phyloP scores from a whole-genome alignment of 441 rosid genomes.

The Cnidoscolus chayamansa region DNA sequence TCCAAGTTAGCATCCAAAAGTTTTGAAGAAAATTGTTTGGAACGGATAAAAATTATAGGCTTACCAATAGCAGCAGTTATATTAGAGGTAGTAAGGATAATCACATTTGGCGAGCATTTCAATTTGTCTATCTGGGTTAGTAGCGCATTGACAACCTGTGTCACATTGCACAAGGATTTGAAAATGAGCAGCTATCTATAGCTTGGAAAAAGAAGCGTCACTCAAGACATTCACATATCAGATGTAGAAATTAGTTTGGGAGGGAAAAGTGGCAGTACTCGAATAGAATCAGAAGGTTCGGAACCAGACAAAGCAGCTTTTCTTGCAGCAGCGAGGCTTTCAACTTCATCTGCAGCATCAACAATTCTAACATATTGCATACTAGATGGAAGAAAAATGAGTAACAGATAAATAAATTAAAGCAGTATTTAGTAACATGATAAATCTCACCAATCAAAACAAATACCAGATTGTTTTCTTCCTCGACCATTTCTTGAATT shows the following conservation, averaged over 20 bases:
- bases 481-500: conserved; percentile 99
- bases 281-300: conserved; percentile 96
- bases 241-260: conserved; percentile 14
- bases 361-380: conserved; percentile 24
- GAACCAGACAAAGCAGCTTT: conserved; percentile 97
- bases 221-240: not conserved
- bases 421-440: not conserved
- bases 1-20: conserved; percentile 10
- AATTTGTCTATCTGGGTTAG: conserved; percentile 94
- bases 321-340: conserved; percentile 96
- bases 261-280: conserved; percentile 44
- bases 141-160: conserved; percentile 94
- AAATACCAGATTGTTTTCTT: conserved; percentile 93
- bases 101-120: conserved; percentile 89
- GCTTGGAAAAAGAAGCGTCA: not conserved
- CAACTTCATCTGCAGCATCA: conserved; percentile 85
- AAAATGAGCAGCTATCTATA: not conserved
- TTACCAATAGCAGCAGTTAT: conserved; percentile 97
- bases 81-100: conserved; percentile 87
- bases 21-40: not conserved
- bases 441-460: conserved; percentile 89
- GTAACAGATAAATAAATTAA: not conserved
- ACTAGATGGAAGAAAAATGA: conserved; percentile 25
- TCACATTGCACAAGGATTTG: conserved; percentile 19
- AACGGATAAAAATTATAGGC: conserved; percentile 23